A percentile compares a stretch with the other conserved stretches of the same genome.
phyloP scores from a whole-genome alignment of 192 early-diverging fungal genomes.

The Globomyces pollinis-pini region DNA sequence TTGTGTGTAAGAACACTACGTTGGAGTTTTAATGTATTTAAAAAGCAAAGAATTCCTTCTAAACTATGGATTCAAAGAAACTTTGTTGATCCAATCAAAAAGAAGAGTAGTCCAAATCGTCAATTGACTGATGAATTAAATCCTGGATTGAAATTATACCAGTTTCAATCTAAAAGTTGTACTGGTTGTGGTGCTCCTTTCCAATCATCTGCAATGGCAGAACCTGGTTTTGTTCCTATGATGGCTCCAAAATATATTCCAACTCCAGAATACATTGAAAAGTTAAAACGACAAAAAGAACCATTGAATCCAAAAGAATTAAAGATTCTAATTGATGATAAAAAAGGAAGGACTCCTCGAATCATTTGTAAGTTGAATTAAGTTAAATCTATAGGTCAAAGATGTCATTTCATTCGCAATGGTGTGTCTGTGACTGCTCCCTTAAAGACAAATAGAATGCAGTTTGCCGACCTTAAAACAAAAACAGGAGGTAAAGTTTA shows the following conservation, averaged over 20 bases:
- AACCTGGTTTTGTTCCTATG: constrained; percentile 1
- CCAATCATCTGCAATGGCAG: neutral
- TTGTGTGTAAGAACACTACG: neutral
- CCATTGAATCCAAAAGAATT: neutral
- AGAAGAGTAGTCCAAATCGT: neutral
- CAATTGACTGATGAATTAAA: neutral
- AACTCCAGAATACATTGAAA: neutral
- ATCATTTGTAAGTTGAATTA: too few relatives aligned
- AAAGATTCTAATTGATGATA: neutral
- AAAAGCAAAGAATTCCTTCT: too few relatives aligned
- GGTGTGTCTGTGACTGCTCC: neutral
- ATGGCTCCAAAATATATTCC: neutral
- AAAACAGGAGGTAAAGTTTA: neutral
- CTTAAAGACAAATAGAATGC: neutral
- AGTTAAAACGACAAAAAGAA: neutral
- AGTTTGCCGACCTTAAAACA: neutral
- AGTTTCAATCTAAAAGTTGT: neutral
- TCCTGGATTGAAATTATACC: neutral
- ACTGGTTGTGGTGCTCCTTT: constrained; percentile 2
- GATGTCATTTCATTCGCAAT: neutral
- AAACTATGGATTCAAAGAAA: too few relatives aligned
- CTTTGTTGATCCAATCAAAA: too few relatives aligned
- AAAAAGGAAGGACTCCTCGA: neutral
- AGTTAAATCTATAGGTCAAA: too few relatives aligned
- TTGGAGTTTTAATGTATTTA: neutral